Percentiles rank a stretch among this genome's conserved stretches.
These are phyloP conservation scores for Scutellaria baicalensis DNA, from an alignment of 257 asterid species.

Conservation along the genomic window DNA sequence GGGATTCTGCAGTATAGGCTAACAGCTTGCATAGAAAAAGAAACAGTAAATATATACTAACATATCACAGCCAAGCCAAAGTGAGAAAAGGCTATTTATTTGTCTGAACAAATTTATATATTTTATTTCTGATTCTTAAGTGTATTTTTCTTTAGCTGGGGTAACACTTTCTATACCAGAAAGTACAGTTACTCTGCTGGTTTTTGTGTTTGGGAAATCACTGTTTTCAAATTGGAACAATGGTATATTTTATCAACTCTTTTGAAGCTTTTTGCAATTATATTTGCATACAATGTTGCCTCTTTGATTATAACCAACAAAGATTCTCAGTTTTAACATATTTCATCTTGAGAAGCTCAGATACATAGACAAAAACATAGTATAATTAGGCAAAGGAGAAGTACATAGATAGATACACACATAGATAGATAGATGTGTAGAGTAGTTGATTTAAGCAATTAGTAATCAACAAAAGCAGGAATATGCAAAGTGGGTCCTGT, in stretches of 20 bases:
- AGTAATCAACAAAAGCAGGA: slow-evolving; percentile 46
- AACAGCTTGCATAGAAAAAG: slow-evolving; percentile 12
- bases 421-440: neutral
- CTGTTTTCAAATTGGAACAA: neutral
- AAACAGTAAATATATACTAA: slow-evolving; percentile 3
- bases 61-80: neutral
- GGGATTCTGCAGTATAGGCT: slow-evolving; percentile 16
- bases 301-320: too few relatives aligned
- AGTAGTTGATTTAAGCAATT: neutral
- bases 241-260: neutral
- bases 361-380: neutral
- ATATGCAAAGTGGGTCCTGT: slow-evolving; percentile 40
- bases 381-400: neutral
- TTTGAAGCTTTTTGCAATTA: neutral
- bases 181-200: neutral
- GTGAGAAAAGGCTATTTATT: neutral
- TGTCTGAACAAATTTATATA: neutral
- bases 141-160: neutral
- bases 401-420: neutral
- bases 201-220: neutral
- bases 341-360: too few relatives aligned
- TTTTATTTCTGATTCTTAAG: neutral
- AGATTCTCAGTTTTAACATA: too few relatives aligned
- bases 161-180: neutral
- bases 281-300: neutral